These are phyloP conservation scores for Psilocybe cyanescens DNA, from an alignment of 768 basidiomycete species.

Conservation along the genomic window DNA sequence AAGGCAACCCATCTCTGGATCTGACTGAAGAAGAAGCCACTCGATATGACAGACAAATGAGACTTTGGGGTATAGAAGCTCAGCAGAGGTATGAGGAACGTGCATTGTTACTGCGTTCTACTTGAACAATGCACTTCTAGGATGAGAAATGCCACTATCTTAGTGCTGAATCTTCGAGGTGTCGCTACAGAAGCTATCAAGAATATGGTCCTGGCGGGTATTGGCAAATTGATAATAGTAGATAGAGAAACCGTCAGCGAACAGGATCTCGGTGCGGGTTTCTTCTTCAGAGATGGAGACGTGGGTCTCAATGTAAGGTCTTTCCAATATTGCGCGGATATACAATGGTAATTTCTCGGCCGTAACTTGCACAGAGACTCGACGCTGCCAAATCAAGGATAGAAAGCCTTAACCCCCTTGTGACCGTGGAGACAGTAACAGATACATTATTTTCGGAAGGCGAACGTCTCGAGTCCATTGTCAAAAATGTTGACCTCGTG, in stretches of 20 bases:
- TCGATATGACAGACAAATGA: slow-evolving; percentile 95
- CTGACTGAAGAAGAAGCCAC: slow-evolving; percentile 76
- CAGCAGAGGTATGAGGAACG: slow-evolving; percentile 77
- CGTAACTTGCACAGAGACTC: slow-evolving; percentile 62
- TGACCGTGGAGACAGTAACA: slow-evolving; percentile 73
- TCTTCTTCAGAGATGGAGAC: slow-evolving; percentile 94
- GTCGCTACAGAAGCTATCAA: slow-evolving; percentile 94
- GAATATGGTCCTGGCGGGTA: slow-evolving; percentile 96
- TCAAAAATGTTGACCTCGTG: slow-evolving; percentile 78
- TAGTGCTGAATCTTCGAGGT: slow-evolving; percentile 78
- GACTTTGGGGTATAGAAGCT: slow-evolving; percentile 97
- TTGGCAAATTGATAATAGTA: slow-evolving; percentile 86
- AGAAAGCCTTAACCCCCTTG: slow-evolving; percentile 91
- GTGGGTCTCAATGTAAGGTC: slow-evolving; percentile 82
- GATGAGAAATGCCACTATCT: slow-evolving; percentile 92
- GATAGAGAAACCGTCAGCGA: slow-evolving; percentile 77
- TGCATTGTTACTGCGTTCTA: slow-evolving; percentile 11
- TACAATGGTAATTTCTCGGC: slow-evolving; percentile 45
- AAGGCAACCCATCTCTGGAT: slow-evolving; percentile 39
- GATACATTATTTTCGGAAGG: slow-evolving; percentile 50
- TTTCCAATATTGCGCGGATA: slow-evolving; percentile 29
- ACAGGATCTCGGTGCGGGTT: slow-evolving; percentile 90
- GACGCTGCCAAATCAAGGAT: slow-evolving; percentile 85
- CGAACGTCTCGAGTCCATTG: slow-evolving; percentile 57
- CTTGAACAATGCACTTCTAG: slow-evolving; percentile 43